Conservation (phyloP, 169 alveolate species). For the Toxoplasma gondii region DNA sequence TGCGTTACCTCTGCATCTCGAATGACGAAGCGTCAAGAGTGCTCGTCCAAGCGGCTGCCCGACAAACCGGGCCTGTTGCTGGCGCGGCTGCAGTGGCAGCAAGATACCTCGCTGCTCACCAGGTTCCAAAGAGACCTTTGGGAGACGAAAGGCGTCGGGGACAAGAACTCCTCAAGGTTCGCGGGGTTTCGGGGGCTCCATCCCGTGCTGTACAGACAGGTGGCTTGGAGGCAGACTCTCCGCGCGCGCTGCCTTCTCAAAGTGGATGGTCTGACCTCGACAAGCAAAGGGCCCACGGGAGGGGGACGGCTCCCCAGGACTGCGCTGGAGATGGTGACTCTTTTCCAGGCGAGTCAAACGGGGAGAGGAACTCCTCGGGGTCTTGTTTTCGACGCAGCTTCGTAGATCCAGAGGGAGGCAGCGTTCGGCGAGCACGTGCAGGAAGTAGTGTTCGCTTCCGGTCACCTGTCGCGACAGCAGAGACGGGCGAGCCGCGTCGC, state of each 20-base stretch:
- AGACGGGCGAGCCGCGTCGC: not conserved
- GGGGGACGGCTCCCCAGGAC: not conserved
- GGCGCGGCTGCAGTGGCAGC: not conserved
- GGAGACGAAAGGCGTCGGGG: no score
- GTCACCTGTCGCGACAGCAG: not conserved
- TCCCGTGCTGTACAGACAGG: no score
- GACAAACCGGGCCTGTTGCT: conserved; percentile 6
- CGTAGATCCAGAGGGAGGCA: not conserved
- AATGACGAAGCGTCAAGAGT: conserved; percentile 18
- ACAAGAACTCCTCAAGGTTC: no score
- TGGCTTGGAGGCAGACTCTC: no score
- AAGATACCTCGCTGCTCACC: not conserved
- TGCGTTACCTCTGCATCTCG: conserved; percentile 28
- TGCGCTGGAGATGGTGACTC: not conserved
- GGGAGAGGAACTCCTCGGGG: no score
- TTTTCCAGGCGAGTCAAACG: not conserved
- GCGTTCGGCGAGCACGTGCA: not conserved
- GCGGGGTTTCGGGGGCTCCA: no score
- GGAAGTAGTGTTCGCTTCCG: not conserved
- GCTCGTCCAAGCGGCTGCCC: conserved; percentile 2
- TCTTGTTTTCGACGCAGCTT: not conserved
- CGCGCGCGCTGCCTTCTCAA: no score
- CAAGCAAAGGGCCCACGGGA: no score
- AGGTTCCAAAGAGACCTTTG: not conserved
- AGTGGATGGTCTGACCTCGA: no score